Conservation (phyloP, 23 red algal species). For the Gracilaria domingensis region DNA sequence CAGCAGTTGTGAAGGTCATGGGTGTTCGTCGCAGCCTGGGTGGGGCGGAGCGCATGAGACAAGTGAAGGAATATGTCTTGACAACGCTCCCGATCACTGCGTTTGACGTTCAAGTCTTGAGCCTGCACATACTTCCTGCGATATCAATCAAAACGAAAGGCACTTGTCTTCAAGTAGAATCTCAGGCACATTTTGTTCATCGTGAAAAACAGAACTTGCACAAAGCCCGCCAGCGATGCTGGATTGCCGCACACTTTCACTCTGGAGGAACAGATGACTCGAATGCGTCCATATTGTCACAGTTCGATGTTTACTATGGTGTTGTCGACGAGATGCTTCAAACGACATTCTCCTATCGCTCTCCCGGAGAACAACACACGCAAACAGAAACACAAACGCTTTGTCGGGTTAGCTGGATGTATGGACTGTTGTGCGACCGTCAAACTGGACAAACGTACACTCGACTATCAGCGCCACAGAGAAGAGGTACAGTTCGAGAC, state of each 20-base stretch:
- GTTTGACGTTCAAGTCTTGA: neutral
- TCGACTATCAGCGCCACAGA: neutral
- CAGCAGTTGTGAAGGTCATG: no score
- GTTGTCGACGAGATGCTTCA: neutral
- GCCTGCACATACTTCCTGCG: neutral
- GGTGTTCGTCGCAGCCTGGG: neutral
- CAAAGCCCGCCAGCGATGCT: neutral
- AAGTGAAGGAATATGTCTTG: neutral
- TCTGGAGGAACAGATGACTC: neutral
- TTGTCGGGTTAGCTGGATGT: neutral
- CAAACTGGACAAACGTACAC: neutral
- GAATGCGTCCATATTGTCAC: neutral
- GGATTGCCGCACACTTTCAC: neutral
- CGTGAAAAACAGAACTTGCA: neutral
- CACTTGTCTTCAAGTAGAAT: neutral
- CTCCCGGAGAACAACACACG: neutral
- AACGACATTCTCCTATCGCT: neutral
- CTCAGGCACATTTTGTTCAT: neutral
- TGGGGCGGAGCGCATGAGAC: neutral
- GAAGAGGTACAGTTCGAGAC: neutral
- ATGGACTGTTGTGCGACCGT: neutral
- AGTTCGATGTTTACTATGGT: neutral
- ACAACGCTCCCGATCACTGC: neutral
- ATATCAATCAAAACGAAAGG: neutral
- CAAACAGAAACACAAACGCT: neutral